Evolutionary conservation across 2,329 filamentous ascomycete species (phyloP).

Genomic region (Cladosporium sp.): DNA sequence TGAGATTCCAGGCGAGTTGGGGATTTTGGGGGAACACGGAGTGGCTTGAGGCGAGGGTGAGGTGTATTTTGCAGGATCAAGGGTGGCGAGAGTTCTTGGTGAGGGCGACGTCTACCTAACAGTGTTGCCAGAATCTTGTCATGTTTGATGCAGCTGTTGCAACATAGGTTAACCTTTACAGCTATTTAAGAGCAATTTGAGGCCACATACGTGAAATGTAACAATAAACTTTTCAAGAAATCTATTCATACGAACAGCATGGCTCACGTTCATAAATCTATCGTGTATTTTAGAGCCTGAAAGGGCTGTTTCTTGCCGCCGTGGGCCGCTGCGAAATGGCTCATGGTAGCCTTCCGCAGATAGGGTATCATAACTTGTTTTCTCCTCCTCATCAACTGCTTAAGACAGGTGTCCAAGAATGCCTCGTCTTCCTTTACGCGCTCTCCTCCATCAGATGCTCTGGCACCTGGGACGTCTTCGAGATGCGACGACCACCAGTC

Average conservation of each 20-base stretch:
- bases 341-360: not conserved
- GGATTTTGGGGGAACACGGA: constrained; percentile 25
- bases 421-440: not conserved
- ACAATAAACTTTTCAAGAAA: too few relatives aligned
- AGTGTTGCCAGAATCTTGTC: too few relatives aligned
- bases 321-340: not conserved
- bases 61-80: constrained; percentile 18
- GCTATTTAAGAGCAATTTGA: too few relatives aligned
- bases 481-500: constrained; percentile 17
- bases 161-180: too few relatives aligned
- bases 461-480: constrained; percentile 4
- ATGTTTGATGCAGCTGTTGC: not conserved
- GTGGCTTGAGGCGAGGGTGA: constrained; percentile 23
- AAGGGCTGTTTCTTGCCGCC: not conserved
- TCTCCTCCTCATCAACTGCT: not conserved
- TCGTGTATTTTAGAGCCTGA: not conserved
- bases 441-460: constrained; percentile 1
- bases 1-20: constrained; percentile 40
- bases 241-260: not conserved
- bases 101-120: not conserved
- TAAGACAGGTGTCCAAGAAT: not conserved
- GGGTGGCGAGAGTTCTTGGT: constrained; percentile 13
- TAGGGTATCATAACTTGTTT: constrained; percentile 6
- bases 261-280: not conserved
- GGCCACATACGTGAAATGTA: too few relatives aligned